Base-by-base conservation (phyloP, 192 early-diverging fungal species). In the Linnemannia zychae region DNA sequence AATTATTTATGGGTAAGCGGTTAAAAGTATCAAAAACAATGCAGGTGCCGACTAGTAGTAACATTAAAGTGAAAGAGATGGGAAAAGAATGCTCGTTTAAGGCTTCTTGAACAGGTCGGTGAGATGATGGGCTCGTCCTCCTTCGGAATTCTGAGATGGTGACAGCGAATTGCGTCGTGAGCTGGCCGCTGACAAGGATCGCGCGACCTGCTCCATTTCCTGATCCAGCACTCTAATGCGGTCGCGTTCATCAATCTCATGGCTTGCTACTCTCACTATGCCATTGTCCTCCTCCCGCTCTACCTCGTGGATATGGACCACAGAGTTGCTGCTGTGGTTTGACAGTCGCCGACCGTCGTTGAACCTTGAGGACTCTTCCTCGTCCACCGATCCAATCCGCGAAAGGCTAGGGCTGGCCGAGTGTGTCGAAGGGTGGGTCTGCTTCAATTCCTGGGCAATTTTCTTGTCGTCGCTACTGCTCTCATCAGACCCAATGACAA, bases 201-300 rank as follows among this genome's bases (percentile, higher is more conserved):
- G 53, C n/a, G 24, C 24, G 5, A 49, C 69, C 28, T 77, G 63
- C 20, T 36, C 73, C 71, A 73, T 72, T 40, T 60, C 52, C 13
- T 60, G 44, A 50, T 71, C 69, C 40, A 46, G 44, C 9, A 71
- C 36, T 40, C 38, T 28, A 15, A 71, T 63, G 24, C 18, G 40
- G 18, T 76, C 73, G 28, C 47, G 40, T 37, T 71, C 77, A 0
- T 50, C 57, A 22, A 85, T 67, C n/a, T 85, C 83, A 24, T 48
- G 83, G 67, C 77, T 85, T 46, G 79, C 74, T 20, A 36, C 67
- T 70, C 83, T 69, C 7, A 85, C 69, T 7, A 85, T 1, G 0
- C 83, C 83, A 36, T 79, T 71, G 47, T 85, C 83, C 15, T 79
- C 77, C 50, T 85, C 83, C 24, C 74, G 74, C 34, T 85, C 83